phyloP scores from a whole-genome alignment of 176 grass and related monocot genomes.

The Oryza coarctata region DNA sequence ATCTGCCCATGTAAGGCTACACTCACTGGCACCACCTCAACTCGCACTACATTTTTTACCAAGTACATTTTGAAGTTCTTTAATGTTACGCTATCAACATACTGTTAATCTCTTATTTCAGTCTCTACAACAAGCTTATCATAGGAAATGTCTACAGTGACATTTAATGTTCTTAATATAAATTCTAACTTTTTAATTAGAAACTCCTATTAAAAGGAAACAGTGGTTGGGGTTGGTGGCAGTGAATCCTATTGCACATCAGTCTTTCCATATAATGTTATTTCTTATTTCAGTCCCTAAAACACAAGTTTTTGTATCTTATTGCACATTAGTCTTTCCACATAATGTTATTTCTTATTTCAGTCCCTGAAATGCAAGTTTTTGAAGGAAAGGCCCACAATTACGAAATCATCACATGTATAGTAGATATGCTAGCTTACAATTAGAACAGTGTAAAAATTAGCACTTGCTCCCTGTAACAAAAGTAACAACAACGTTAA shows the following conservation, averaged over 20 bases:
- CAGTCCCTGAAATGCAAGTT: neutral
- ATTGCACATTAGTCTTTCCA: neutral
- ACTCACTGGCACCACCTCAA: neutral
- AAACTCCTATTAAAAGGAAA: too few species aligned
- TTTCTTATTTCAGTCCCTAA: neutral
- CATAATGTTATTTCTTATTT: neutral
- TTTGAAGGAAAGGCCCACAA: neutral
- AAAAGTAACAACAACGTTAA: neutral
- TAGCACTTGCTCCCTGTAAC: neutral
- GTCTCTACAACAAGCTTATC: neutral
- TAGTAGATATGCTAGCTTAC: neutral
- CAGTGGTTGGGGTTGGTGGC: too few species aligned
- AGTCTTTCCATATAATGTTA: neutral
- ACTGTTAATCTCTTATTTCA: neutral
- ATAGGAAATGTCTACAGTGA: too few species aligned
- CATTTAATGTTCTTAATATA: too few species aligned
- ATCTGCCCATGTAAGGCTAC: slow-evolving; percentile 2
- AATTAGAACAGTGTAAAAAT: neutral
- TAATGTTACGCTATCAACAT: too few species aligned
- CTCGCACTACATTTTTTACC: neutral
- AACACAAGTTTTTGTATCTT: neutral
- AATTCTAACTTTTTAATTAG: too few species aligned
- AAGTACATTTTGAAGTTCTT: neutral
- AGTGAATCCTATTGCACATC: neutral
- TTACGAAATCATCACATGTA: neutral